A percentile compares a stretch with the other conserved stretches of the same genome.
Evolutionary conservation across 768 basidiomycete genomes (phyloP).

Genomic region (Podaxis sp.): DNA sequence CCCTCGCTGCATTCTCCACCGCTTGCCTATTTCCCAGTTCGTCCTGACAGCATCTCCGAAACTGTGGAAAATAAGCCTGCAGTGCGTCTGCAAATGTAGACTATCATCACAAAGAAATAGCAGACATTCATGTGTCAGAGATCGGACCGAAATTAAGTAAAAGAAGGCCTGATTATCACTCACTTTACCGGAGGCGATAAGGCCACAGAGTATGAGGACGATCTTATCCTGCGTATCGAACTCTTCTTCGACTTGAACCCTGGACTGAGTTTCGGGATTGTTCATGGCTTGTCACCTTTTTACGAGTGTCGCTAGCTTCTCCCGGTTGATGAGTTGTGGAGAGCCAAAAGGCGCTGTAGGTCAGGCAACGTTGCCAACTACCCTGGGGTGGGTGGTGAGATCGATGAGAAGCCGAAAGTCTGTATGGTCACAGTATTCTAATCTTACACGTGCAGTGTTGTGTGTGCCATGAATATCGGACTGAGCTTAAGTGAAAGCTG

Average conservation of each 20-base stretch:
- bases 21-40: conserved; percentile 64
- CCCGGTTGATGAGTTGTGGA: not conserved
- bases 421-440: not conserved
- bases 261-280: not conserved
- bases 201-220: conserved; percentile 70
- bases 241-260: conserved; percentile 6
- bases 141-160: conserved; percentile 12
- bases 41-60: conserved; percentile 77
- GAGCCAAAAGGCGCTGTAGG: not conserved
- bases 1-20: conserved; percentile 62
- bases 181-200: conserved; percentile 77
- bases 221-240: conserved; percentile 39
- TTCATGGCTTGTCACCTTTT: not conserved
- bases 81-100: conserved; percentile 75
- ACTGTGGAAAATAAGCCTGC: conserved; percentile 54
- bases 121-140: conserved; percentile 11
- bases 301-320: not conserved
- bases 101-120: conserved; percentile 23
- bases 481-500: not conserved
- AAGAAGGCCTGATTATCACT: conserved; percentile 10
- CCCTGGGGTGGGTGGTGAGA: not conserved
- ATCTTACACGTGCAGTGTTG: not conserved
- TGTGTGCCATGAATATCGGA: not conserved
- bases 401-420: not conserved
- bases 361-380: not conserved